These are phyloP conservation scores for Ceratocystis ficicola DNA, from an alignment of 2,329 filamentous ascomycete species.

Conservation along the genomic window DNA sequence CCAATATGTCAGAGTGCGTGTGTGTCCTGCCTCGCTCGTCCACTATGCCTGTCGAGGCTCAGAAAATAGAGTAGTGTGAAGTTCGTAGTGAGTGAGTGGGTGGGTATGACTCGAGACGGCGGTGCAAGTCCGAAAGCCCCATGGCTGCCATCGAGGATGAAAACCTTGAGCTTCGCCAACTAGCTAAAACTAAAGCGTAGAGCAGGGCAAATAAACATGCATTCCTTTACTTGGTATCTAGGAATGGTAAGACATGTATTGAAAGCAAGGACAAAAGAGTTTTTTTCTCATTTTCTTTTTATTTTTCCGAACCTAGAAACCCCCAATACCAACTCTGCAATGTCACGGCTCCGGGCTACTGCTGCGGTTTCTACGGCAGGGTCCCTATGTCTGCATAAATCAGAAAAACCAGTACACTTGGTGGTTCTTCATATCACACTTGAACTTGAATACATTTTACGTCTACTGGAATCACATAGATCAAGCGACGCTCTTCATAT, in stretches of 20 bases:
- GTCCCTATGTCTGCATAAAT: not conserved
- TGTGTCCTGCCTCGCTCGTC: not conserved
- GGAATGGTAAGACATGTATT: not conserved
- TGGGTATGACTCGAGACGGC: slow-evolving; percentile 20
- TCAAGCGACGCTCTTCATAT: no score
- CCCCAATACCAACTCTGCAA: not conserved
- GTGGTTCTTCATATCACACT: not conserved
- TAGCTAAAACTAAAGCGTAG: not conserved
- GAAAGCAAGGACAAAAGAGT: not conserved
- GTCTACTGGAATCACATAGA: no score
- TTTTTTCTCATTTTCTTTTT: not conserved
- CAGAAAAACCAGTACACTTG: not conserved
- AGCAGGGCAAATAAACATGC: not conserved
- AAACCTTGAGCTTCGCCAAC: not conserved
- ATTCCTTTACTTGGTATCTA: not conserved
- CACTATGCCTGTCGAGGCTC: not conserved
- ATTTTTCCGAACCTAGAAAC: no score
- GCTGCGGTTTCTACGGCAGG: not conserved
- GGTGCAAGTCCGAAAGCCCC: slow-evolving; percentile 19
- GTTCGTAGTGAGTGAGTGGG: not conserved
- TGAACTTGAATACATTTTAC: no score
- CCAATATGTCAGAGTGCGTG: not conserved
- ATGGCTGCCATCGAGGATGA: slow-evolving; percentile 3
- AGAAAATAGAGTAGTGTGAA: not conserved
- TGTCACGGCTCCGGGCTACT: not conserved